Conservation (phyloP, 2,329 filamentous ascomycete genomes). For the Colletotrichum liriopes region DNA sequence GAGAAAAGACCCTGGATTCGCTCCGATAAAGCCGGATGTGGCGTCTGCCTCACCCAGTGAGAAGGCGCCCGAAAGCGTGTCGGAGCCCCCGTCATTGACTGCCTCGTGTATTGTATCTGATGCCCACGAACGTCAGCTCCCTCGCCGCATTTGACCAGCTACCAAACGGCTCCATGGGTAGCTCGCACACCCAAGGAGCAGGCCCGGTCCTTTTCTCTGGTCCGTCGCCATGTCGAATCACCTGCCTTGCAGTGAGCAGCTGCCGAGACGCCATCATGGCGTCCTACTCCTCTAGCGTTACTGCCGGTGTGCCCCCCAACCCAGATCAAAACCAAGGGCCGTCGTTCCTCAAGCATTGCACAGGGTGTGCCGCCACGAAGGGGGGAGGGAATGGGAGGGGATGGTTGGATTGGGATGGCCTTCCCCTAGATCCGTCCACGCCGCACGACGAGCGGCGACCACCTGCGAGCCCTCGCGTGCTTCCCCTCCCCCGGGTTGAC, state of each 20-base stretch:
- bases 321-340: constrained; percentile 19
- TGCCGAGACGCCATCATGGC: constrained; percentile 29
- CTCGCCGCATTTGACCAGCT: neutral
- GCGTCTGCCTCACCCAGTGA: constrained; percentile 11
- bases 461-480: constrained; percentile 28
- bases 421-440: constrained; percentile 34
- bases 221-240: neutral
- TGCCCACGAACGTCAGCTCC: constrained; percentile 2
- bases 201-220: neutral
- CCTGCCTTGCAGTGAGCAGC: constrained; percentile 12
- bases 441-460: constrained; percentile 13
- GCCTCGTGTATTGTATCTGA: constrained; percentile 12
- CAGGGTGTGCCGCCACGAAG: constrained; percentile 11
- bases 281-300: constrained; percentile 19
- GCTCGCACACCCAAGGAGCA: neutral
- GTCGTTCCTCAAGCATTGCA: constrained; percentile 18
- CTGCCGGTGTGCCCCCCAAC: constrained; percentile 34
- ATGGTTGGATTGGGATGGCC: constrained; percentile 18
- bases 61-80: constrained; percentile 11
- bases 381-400: constrained; percentile 14
- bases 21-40: constrained; percentile 35
- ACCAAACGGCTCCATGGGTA: neutral
- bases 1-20: constrained; percentile 37
- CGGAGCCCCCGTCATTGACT: constrained; percentile 7
- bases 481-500: neutral